Conservation (phyloP, 352 stramenopile species). For the Phytophthora boehmeriae region DNA sequence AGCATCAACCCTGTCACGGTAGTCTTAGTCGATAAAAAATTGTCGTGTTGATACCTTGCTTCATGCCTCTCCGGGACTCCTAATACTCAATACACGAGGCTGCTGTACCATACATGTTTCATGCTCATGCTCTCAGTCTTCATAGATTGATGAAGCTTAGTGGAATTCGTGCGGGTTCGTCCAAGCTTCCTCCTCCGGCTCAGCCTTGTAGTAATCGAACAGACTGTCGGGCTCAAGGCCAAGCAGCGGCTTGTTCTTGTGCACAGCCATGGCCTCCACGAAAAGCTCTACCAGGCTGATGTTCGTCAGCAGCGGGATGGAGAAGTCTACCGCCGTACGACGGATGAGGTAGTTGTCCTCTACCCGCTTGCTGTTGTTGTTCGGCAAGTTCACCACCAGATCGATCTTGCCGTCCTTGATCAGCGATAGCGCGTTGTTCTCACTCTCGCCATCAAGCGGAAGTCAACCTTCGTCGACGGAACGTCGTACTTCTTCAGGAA, state of each 20-base stretch:
- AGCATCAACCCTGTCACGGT: neutral
- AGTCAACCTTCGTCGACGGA: conserved; percentile 84
- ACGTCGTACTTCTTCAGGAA: conserved; percentile 91
- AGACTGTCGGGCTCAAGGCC: conserved; percentile 95
- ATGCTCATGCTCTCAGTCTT: conserved; percentile 5
- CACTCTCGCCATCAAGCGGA: conserved; percentile 70
- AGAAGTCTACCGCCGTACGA: conserved; percentile 93
- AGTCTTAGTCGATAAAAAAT: conserved; percentile 29
- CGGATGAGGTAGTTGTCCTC: conserved; percentile 95
- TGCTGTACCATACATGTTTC: conserved; percentile 15
- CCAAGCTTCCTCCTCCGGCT: conserved; percentile 93
- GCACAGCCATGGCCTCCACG: conserved; percentile 90
- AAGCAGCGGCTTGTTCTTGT: conserved; percentile 93
- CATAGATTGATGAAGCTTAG: conserved; percentile 56
- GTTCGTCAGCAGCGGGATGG: conserved; percentile 92
- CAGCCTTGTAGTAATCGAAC: conserved; percentile 98
- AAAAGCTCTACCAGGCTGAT: conserved; percentile 93
- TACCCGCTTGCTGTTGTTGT: conserved; percentile 85
- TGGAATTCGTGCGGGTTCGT: conserved; percentile 96
- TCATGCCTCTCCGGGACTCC: conserved; percentile 18
- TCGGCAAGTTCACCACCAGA: conserved; percentile 93
- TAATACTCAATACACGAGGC: conserved; percentile 27
- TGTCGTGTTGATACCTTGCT: conserved; percentile 30
- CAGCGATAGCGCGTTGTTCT: conserved; percentile 87
- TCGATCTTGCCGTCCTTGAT: conserved; percentile 96